These are phyloP conservation scores for Sporormia fimetaria DNA, from an alignment of 495 filamentous ascomycete genomes.

Conservation along the genomic window DNA sequence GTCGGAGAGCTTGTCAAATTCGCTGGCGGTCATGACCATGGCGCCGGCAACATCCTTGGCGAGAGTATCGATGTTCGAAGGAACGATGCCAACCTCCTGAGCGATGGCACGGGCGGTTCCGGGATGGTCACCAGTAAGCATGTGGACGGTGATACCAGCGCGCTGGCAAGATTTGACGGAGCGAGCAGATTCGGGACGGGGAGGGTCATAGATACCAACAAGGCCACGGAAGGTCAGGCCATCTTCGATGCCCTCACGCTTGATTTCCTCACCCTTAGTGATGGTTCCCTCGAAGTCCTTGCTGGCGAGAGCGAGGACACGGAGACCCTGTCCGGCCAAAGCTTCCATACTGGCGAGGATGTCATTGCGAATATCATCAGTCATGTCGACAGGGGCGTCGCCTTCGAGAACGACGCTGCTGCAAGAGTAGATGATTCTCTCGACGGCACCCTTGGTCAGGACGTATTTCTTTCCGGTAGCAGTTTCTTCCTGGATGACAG, in stretches of 20 bases:
- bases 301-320: conserved; percentile 48
- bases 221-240: conserved; percentile 54
- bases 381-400: conserved; percentile 29
- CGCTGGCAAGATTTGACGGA: conserved; percentile 42
- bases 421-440: conserved; percentile 40
- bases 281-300: conserved; percentile 35
- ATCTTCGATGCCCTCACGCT: conserved; percentile 45
- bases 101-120: conserved; percentile 53
- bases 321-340: conserved; percentile 45
- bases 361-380: conserved; percentile 31
- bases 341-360: conserved; percentile 52
- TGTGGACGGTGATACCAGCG: conserved; percentile 49
- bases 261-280: conserved; percentile 26
- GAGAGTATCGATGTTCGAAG: conserved; percentile 24
- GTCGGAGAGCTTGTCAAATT: conserved; percentile 50
- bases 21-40: conserved; percentile 56
- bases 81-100: conserved; percentile 40
- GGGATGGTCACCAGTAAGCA: conserved; percentile 56
- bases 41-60: conserved; percentile 30
- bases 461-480: conserved; percentile 33
- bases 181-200: conserved; percentile 51
- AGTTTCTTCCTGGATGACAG: conserved; percentile 40
- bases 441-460: conserved; percentile 51
- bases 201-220: conserved; percentile 64
- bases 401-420: conserved; percentile 38